Conservation (phyloP, 2,329 filamentous ascomycete genomes). For the Ophiosphaerella korrae region DNA sequence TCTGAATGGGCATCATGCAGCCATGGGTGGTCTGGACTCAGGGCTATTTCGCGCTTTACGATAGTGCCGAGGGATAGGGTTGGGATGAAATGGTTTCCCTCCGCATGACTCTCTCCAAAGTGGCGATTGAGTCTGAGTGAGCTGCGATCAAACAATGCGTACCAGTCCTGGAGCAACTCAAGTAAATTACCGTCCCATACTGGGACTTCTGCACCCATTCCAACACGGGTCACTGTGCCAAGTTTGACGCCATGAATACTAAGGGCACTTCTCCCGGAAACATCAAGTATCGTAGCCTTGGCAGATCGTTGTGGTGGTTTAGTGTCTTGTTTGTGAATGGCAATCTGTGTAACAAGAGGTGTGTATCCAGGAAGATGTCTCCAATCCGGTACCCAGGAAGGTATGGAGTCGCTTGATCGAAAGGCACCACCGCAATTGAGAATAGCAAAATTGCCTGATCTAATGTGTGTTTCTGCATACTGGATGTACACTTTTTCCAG, state of each 20-base stretch:
- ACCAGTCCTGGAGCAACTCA: neutral
- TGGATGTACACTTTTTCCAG: neutral
- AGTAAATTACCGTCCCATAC: constrained; percentile 1
- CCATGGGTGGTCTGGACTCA: constrained; percentile 2
- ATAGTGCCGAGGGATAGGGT: neutral
- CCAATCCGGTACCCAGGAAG: constrained; percentile 5
- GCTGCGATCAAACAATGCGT: neutral
- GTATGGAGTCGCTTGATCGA: neutral
- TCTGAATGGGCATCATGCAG: constrained; percentile 1
- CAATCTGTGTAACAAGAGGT: neutral
- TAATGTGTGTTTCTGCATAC: constrained; percentile 1
- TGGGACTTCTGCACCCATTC: neutral
- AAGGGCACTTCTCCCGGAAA: neutral
- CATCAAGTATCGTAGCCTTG: neutral
- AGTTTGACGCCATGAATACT: neutral
- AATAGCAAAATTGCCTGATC: neutral
- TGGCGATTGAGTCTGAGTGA: neutral
- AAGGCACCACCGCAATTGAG: constrained; percentile 2
- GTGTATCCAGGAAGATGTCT: neutral
- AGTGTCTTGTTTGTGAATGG: neutral
- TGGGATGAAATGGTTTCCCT: neutral
- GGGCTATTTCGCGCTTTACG: neutral
- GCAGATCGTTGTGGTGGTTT: neutral
- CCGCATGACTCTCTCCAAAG: neutral
- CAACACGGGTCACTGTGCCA: neutral